Conservation (phyloP, 139 green algal species). For the Ulvella scutata region DNA sequence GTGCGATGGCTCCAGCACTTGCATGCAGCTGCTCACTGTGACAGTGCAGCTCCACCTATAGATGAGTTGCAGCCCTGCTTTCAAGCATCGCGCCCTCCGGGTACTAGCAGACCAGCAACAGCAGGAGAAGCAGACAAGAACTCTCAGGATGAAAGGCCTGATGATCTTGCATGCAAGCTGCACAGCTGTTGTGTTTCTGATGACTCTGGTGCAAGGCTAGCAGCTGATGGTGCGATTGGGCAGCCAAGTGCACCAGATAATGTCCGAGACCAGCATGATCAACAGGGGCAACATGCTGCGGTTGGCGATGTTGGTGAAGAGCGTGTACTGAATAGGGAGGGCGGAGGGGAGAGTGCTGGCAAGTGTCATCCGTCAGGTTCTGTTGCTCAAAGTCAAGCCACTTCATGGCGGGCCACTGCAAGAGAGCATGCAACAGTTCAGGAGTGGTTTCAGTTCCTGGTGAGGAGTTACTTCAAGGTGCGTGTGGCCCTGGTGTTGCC, state of each 20-base stretch:
- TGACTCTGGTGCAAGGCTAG: too few species aligned
- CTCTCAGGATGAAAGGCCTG: too few species aligned
- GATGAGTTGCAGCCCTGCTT: background rate
- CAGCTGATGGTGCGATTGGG: background rate
- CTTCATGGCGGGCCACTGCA: constrained; percentile 31
- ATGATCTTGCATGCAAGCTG: too few species aligned
- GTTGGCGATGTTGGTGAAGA: background rate
- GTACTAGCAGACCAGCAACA: background rate
- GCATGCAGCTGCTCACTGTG: constrained; percentile 12
- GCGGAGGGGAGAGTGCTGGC: background rate
- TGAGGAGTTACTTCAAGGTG: constrained; percentile 51
- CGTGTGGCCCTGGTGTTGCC: too few species aligned
- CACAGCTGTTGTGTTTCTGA: too few species aligned
- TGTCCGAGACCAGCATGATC: background rate
- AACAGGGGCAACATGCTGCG: background rate
- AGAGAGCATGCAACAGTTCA: constrained; percentile 24
- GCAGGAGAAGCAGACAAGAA: background rate
- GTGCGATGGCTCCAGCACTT: constrained; percentile 66
- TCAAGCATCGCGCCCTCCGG: background rate
- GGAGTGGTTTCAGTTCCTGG: constrained; percentile 57
- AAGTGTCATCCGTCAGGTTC: too few species aligned
- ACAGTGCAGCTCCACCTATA: background rate
- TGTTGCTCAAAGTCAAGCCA: too few species aligned
- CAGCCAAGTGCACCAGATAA: background rate
- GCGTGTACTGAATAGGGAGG: background rate